These are phyloP conservation scores for Metschnikowia hibisci DNA, from an alignment of 805 yeast species.

Conservation along the genomic window DNA sequence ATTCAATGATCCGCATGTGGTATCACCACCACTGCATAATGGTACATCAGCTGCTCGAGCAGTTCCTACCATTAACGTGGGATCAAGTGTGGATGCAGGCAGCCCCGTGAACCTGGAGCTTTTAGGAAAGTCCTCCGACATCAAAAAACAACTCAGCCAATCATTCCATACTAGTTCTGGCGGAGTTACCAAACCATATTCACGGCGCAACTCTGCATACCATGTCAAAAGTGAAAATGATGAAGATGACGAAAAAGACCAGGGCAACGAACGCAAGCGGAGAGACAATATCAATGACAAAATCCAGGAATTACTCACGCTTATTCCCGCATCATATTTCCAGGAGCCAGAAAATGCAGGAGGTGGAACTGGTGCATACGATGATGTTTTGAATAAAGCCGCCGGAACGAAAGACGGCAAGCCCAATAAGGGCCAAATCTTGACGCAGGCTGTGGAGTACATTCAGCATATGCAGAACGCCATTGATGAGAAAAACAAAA, in stretches of 20 bases:
- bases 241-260: slow-evolving; percentile 27
- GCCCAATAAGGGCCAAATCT: slow-evolving; percentile 80
- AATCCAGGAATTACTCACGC: slow-evolving; percentile 39
- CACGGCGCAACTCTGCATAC: slow-evolving; percentile 32
- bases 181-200: slow-evolving; percentile 37
- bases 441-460: slow-evolving; percentile 72
- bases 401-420: slow-evolving; percentile 76
- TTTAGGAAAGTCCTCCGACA: slow-evolving; percentile 31
- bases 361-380: slow-evolving; percentile 4
- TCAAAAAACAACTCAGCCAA: slow-evolving; percentile 40
- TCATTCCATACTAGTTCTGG: slow-evolving; percentile 29
- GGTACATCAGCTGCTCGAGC: not conserved
- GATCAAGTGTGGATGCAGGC: slow-evolving; percentile 20
- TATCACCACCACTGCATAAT: not conserved
- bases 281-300: slow-evolving; percentile 43
- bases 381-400: slow-evolving; percentile 11
- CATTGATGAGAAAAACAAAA: slow-evolving; percentile 74
- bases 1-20: not conserved
- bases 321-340: slow-evolving; percentile 37
- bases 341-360: slow-evolving; percentile 29
- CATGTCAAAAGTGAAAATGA: slow-evolving; percentile 24
- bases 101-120: slow-evolving; percentile 21
- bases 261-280: slow-evolving; percentile 39
- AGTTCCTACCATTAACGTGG: slow-evolving; percentile 30
- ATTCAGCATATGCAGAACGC: slow-evolving; percentile 61